Conservation (phyloP, 139 green algal species). For the Pleodorina starrii region DNA sequence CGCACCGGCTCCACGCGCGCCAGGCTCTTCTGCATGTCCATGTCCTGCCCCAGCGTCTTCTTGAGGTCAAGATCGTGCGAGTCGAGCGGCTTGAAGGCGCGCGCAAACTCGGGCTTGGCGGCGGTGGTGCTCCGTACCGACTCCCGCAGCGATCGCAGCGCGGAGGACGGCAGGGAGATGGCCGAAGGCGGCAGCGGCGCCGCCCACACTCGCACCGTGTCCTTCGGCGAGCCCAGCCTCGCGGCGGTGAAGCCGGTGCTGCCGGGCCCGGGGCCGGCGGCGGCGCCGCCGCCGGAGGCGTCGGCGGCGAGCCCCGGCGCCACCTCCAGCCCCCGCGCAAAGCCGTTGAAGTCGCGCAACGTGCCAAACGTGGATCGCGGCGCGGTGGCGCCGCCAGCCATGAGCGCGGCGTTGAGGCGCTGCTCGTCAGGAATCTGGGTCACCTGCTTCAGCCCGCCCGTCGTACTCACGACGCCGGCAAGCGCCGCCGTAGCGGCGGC, state of each 20-base stretch:
- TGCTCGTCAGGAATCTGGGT: constrained; percentile 19
- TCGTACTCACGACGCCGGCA: constrained; percentile 10
- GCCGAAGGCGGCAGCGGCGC: constrained; percentile 51
- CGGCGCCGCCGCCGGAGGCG: neutral
- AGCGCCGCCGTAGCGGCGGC: neutral
- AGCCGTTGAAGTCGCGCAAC: constrained; percentile 27
- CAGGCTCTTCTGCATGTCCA: constrained; percentile 47
- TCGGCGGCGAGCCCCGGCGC: constrained; percentile 11
- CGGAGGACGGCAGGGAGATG: constrained; percentile 47
- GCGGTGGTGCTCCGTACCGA: constrained; percentile 41
- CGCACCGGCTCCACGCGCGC: constrained; percentile 52
- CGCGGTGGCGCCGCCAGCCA: neutral
- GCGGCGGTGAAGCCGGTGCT: neutral
- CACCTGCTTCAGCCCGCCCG: constrained; percentile 32
- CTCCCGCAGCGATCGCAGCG: constrained; percentile 47
- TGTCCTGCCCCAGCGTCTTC: constrained; percentile 49
- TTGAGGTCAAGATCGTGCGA: constrained; percentile 48
- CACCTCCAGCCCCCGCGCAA: constrained; percentile 41
- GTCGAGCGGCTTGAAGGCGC: constrained; percentile 22
- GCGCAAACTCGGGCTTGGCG: constrained; percentile 51
- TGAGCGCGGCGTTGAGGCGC: constrained; percentile 25
- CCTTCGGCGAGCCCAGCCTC: constrained; percentile 29
- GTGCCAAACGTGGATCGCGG: constrained; percentile 28
- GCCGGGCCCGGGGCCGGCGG: neutral
- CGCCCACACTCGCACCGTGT: constrained; percentile 40